phyloP scores from a whole-genome alignment of 139 green algal genomes.

The Volvox africanus region DNA sequence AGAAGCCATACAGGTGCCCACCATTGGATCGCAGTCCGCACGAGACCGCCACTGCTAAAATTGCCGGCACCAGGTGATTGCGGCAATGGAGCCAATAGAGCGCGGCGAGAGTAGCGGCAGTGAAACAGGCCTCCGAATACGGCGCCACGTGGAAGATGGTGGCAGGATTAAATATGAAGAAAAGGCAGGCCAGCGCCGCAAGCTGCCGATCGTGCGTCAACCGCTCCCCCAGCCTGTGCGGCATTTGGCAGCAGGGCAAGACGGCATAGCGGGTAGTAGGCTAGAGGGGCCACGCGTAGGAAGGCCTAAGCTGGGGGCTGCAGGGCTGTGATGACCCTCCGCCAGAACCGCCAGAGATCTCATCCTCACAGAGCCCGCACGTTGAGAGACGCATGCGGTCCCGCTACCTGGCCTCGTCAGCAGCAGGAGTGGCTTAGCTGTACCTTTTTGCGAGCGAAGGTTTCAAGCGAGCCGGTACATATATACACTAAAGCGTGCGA shows the following conservation, averaged over 20 bases:
- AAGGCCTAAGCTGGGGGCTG: too few relatives aligned
- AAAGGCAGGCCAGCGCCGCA: slow-evolving; percentile 66
- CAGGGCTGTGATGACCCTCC: too few relatives aligned
- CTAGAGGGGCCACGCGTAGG: too few relatives aligned
- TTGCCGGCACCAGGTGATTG: neutral
- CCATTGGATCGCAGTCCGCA: slow-evolving; percentile 48
- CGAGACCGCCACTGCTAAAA: slow-evolving; percentile 15
- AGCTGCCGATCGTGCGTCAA: slow-evolving; percentile 63
- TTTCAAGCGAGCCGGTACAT: too few relatives aligned
- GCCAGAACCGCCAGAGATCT: too few relatives aligned
- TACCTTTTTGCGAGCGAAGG: too few relatives aligned
- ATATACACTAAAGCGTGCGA: too few relatives aligned
- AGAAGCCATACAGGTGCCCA: neutral
- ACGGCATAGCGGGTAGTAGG: too few relatives aligned
- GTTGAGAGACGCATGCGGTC: too few relatives aligned
- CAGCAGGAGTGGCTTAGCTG: too few relatives aligned
- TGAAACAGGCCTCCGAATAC: slow-evolving; percentile 92
- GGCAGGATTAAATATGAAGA: slow-evolving; percentile 86
- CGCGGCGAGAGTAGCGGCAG: slow-evolving; percentile 67
- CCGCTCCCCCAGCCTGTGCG: slow-evolving; percentile 54
- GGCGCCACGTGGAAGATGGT: slow-evolving; percentile 84
- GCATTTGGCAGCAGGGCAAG: neutral
- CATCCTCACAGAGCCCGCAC: too few relatives aligned
- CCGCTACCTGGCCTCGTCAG: too few relatives aligned
- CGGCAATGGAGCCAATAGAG: slow-evolving; percentile 71